Conservation (phyloP, 73 alveolate genomes). For the Paramecium sonneborni region DNA sequence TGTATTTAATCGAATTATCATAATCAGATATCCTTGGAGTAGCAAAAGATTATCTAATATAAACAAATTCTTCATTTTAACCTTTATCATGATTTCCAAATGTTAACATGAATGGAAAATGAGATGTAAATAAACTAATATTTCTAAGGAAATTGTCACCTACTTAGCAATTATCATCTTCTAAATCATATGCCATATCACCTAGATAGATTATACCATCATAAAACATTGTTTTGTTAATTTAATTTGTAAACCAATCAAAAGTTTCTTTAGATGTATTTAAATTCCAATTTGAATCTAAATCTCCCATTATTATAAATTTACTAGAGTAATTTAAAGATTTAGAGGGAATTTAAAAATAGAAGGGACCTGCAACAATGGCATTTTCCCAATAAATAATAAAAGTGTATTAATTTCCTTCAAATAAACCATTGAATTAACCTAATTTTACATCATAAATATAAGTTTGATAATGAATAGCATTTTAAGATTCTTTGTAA, state of each 20-base stretch:
- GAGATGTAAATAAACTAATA: not conserved
- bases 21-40: not conserved
- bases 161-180: not conserved
- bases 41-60: not conserved
- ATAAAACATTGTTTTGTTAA: not conserved
- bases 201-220: not conserved
- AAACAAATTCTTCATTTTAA: not conserved
- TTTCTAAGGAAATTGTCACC: not conserved
- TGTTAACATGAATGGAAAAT: conserved; percentile 20
- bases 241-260: conserved; percentile 9
- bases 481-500: not conserved
- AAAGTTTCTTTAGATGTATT: conserved; percentile 38
- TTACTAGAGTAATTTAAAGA: not conserved
- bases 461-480: not conserved
- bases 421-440: not conserved
- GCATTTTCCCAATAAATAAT: not conserved
- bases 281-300: conserved; percentile 22
- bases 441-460: not conserved
- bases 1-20: not conserved
- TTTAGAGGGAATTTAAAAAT: not conserved
- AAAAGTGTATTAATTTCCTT: not conserved
- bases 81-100: conserved; percentile 38
- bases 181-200: conserved; percentile 42
- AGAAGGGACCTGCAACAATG: not conserved
- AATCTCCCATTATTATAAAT: not conserved